Evolutionary conservation across 2,329 filamentous ascomycete genomes (phyloP), one percentile per base, ranked within the genome.

Genomic region (Scedosporium aurantiacum): DNA sequence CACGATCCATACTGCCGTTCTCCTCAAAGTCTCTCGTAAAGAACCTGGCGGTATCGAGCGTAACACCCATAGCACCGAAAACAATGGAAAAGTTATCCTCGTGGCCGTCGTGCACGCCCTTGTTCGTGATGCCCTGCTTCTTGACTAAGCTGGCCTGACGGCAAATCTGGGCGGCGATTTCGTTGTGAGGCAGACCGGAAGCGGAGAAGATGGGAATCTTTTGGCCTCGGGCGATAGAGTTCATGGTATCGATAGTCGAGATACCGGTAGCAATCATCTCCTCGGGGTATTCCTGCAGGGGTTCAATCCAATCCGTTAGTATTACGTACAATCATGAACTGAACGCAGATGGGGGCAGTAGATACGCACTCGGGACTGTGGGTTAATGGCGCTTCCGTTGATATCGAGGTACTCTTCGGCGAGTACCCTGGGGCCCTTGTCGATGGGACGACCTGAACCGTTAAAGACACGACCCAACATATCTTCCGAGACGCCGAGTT

Each of bases 181-280:
- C 94, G 79, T 99, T 99, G 80, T 99, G 95, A 45, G 95, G 95
- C 63, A 99, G 85, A 91, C 94, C 94, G 64, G 94, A 87, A 61
- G 94, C 91, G 27, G 94, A 99, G 85, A 99, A 99, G 71, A 99
- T 99, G 69, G 95, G 94, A 67, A 99, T 99, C 83, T 99, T 99
- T 76, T 99, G 94, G 65, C 94, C 94, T 84, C 94, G 91, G 66
- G 95, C 94, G 75, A 97, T 96, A 64, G 89, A 92, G 81, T 91
- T 91, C 93, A 97, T 97, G 64, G 92, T 96, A 74, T 97, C 93
- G 71, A 99, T 97, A 72, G 94, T 92, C 65, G 93, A 97, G 75
- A 99, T 99, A 86, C 94, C 94, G 57, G 94, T 99, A 41, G 93
- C 94, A 71, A 99, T 97, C 93, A 99, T 99, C 79, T 99, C 95